Conservation (phyloP, 371 early-diverging fungal genomes). For the Funneliformis caledonium region DNA sequence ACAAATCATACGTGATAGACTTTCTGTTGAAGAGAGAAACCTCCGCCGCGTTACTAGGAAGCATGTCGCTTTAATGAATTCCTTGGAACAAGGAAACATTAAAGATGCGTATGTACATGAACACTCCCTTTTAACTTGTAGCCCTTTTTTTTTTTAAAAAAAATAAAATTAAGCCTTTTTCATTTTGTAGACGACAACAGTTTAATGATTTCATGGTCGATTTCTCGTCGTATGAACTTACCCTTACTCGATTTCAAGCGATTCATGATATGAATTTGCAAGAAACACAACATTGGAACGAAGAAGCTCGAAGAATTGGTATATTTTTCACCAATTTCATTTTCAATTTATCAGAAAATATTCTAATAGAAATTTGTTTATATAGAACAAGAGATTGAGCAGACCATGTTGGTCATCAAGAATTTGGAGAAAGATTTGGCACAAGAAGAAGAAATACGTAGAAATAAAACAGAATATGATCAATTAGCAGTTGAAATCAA, state of each 20-base stretch:
- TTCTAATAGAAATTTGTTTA: not conserved
- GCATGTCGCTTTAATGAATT: slow-evolving; percentile 43
- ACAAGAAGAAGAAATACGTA: slow-evolving; percentile 53
- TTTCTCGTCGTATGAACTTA: slow-evolving; percentile 50
- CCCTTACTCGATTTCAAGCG: slow-evolving; percentile 48
- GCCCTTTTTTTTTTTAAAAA: not conserved
- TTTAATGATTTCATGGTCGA: slow-evolving; percentile 49
- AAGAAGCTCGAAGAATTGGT: slow-evolving; percentile 43
- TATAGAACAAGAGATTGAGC: slow-evolving; percentile 45
- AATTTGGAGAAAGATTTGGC: slow-evolving; percentile 53
- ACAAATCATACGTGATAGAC: slow-evolving; percentile 41
- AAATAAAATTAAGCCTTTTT: not conserved
- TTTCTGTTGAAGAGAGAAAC: slow-evolving; percentile 53
- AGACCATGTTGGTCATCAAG: slow-evolving; percentile 50
- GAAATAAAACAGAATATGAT: slow-evolving; percentile 64
- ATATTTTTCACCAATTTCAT: slow-evolving; percentile 19
- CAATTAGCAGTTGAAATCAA: slow-evolving; percentile 58
- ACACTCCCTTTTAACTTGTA: not conserved
- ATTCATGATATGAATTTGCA: slow-evolving; percentile 55
- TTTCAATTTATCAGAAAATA: not conserved
- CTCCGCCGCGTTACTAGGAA: slow-evolving; percentile 50
- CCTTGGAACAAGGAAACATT: slow-evolving; percentile 44
- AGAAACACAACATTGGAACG: slow-evolving; percentile 54
- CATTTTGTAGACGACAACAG: slow-evolving; percentile 45
- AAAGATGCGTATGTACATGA: slow-evolving; percentile 44